Percentiles rank a stretch among this genome's conserved stretches.
phyloP scores from a whole-genome alignment of 2,329 filamentous ascomycete species.

The Colletotrichum liaoningense region DNA sequence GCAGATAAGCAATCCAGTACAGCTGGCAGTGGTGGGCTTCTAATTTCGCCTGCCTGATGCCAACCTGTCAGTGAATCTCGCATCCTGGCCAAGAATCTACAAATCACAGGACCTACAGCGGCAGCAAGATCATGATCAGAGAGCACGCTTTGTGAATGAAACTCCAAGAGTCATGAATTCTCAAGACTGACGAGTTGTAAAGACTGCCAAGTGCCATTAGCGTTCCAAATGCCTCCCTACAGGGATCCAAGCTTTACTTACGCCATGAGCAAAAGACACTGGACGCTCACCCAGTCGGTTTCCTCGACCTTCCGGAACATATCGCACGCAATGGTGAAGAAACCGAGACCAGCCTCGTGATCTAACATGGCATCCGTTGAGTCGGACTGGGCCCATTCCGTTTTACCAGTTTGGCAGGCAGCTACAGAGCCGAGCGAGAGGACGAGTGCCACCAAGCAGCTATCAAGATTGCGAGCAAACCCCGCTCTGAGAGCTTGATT shows the following conservation, averaged over 20 bases:
- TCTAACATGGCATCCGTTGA: background rate
- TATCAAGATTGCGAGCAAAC: background rate
- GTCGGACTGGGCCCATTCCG: constrained; percentile 5
- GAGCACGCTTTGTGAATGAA: background rate
- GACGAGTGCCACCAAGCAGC: constrained; percentile 15
- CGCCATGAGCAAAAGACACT: constrained; percentile 30
- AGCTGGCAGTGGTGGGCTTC: background rate
- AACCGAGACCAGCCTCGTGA: background rate
- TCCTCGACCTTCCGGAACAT: constrained; percentile 14
- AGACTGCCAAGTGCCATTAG: background rate
- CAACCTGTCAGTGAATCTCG: background rate
- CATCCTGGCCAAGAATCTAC: background rate
- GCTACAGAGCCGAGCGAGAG: constrained; percentile 15
- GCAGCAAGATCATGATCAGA: background rate
- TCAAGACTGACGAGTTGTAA: background rate
- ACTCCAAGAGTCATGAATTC: background rate
- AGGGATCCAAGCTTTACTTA: constrained; percentile 25
- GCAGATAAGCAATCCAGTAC: background rate
- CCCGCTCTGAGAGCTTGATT: constrained; percentile 1
- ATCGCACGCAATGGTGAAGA: constrained; percentile 17
- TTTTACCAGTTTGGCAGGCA: constrained; percentile 7
- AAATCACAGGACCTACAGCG: background rate
- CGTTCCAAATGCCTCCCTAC: background rate
- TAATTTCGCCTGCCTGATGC: background rate
- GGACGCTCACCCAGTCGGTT: constrained; percentile 18